Evolutionary conservation across 164 flowering plant genomes (phyloP).

Genomic region (Chloranthus sessilifolius): DNA sequence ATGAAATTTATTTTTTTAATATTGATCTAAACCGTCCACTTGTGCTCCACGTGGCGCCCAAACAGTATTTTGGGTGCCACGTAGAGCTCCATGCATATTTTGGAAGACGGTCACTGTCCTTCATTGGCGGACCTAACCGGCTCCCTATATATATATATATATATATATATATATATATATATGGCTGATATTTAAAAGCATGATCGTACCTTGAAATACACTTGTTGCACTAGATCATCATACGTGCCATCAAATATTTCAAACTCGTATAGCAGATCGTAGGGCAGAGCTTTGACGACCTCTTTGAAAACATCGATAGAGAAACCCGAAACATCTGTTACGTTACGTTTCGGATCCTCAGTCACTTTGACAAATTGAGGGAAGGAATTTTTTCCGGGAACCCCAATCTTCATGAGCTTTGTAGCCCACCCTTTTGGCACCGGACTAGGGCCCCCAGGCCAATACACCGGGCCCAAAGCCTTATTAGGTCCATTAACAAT

Average conservation of each 20-base stretch:
- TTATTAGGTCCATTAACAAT: not conserved
- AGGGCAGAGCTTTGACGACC: conserved; percentile 19
- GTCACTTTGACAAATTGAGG: conserved; percentile 36
- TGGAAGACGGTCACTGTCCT: too few relatives aligned
- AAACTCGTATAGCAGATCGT: conserved; percentile 23
- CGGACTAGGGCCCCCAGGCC: conserved; percentile 6
- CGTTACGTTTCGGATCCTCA: not conserved
- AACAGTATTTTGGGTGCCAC: too few relatives aligned
- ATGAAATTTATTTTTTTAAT: too few relatives aligned
- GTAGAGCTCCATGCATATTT: too few relatives aligned
- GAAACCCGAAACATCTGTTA: conserved; percentile 22
- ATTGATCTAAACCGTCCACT: too few relatives aligned
- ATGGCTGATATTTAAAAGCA: too few relatives aligned
- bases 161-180: too few relatives aligned
- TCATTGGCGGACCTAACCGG: too few relatives aligned
- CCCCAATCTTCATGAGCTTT: conserved; percentile 40
- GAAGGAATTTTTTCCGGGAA: conserved; percentile 31
- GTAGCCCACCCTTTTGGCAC: conserved; percentile 44
- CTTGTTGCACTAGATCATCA: conserved; percentile 13
- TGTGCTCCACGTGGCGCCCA: too few relatives aligned
- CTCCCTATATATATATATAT: too few relatives aligned
- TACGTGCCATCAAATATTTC: conserved; percentile 10
- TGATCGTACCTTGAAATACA: conserved; percentile 39
- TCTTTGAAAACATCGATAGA: conserved; percentile 35
- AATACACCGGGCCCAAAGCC: conserved; percentile 13